Evolutionary conservation across 2,329 filamentous ascomycete genomes (phyloP).

Genomic region (Monosporascus sp.): DNA sequence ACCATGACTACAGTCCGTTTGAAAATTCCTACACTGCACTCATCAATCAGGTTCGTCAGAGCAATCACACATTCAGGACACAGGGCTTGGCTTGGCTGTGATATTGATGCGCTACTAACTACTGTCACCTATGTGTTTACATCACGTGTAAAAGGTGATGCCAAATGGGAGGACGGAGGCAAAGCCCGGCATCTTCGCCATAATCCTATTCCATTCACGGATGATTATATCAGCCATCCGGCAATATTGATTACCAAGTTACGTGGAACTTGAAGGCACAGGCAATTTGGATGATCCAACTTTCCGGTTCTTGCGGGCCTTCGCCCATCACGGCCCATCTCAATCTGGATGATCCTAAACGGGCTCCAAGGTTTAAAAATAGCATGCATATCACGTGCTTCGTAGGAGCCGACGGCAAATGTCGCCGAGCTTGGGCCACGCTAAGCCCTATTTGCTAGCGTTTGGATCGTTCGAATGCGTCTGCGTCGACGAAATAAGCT

Average conservation of each 20-base stretch:
- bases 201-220: no score
- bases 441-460: slow-evolving; percentile 18
- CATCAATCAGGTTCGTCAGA: not conserved
- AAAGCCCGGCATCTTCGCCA: no score
- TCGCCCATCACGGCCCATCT: no score
- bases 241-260: no score
- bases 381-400: not conserved
- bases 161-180: no score
- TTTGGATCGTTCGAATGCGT: slow-evolving; percentile 2
- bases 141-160: not conserved
- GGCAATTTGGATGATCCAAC: not conserved
- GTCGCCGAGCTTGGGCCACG: slow-evolving; percentile 6
- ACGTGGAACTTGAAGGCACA: no score
- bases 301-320: not conserved
- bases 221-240: no score
- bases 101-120: not conserved
- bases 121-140: not conserved
- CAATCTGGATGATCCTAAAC: no score
- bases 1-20: not conserved
- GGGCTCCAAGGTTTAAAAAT: not conserved
- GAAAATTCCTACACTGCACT: no score
- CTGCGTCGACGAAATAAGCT: not conserved
- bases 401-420: no score
- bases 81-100: not conserved
- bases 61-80: not conserved